A percentile compares a stretch with the other conserved stretches of the same genome.
phyloP scores from a whole-genome alignment of 2,329 filamentous ascomycete species.

The Aspergillus intermedius region DNA sequence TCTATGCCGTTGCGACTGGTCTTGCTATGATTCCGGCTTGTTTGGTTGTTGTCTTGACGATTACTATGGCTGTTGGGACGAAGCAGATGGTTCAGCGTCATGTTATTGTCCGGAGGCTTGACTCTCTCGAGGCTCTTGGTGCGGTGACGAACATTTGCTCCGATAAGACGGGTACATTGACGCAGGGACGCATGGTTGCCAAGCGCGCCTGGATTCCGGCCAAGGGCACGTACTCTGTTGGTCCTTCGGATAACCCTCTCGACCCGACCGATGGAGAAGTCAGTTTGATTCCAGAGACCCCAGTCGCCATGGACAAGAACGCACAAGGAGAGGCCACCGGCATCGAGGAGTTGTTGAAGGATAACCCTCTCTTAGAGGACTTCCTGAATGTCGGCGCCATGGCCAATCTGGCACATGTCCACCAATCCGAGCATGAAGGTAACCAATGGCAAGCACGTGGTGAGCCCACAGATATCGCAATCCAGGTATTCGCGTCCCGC shows the following conservation, averaged over 20 bases:
- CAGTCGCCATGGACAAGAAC: conserved; percentile 24
- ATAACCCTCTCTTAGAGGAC: conserved; percentile 46
- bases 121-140: conserved; percentile 55
- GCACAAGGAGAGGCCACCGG: conserved; percentile 19
- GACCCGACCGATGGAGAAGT: conserved; percentile 51
- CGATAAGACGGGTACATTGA: conserved; percentile 56
- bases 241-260: conserved; percentile 49
- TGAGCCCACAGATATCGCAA: conserved; percentile 66
- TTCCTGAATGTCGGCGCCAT: conserved; percentile 59
- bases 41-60: conserved; percentile 60
- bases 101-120: conserved; percentile 53
- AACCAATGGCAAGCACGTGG: conserved; percentile 56
- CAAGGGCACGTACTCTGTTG: conserved; percentile 53
- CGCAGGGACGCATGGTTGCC: conserved; percentile 59
- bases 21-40: conserved; percentile 58
- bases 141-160: conserved; percentile 56
- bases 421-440: conserved; percentile 44
- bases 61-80: conserved; percentile 59
- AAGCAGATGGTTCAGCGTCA: conserved; percentile 52
- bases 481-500: conserved; percentile 65
- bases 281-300: conserved; percentile 31
- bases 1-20: conserved; percentile 56
- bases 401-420: conserved; percentile 59
- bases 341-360: conserved; percentile 32
- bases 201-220: conserved; percentile 55